phyloP scores from a whole-genome alignment of 2,329 filamentous ascomycete genomes.

The Tolypocladium album region DNA sequence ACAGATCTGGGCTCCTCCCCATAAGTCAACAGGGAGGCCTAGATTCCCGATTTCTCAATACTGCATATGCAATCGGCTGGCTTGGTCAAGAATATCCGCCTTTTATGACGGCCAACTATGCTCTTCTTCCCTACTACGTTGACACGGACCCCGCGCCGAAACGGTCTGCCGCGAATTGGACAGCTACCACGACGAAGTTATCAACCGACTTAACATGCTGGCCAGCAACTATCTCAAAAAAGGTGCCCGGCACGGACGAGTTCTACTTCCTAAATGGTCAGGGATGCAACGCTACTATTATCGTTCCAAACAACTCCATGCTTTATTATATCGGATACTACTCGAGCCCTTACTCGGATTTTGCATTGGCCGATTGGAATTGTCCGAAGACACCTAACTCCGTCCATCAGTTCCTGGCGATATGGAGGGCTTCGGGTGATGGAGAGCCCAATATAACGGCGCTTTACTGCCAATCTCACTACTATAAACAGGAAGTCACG shows the following conservation, averaged over 20 bases:
- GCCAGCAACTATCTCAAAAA: constrained; percentile 9
- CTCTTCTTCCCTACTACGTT: constrained; percentile 29
- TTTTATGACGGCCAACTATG: constrained; percentile 32
- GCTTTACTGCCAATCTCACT: constrained; percentile 31
- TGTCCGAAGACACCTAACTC: constrained; percentile 20
- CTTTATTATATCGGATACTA: constrained; percentile 36
- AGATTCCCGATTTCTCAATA: constrained; percentile 16
- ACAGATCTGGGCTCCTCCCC: constrained; percentile 5
- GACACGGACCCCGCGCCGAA: background rate
- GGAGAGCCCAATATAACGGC: constrained; percentile 16
- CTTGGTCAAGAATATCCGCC: constrained; percentile 30
- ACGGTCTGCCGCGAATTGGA: constrained; percentile 12
- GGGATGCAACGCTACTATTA: constrained; percentile 20
- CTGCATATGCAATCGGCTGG: constrained; percentile 33
- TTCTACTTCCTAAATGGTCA: constrained; percentile 22
- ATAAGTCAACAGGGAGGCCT: background rate
- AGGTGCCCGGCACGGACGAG: background rate
- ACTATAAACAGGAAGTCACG: constrained; percentile 32
- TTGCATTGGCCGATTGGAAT: background rate
- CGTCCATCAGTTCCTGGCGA: constrained; percentile 25
- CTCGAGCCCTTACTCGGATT: constrained; percentile 13
- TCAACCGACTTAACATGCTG: constrained; percentile 28
- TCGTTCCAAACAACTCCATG: constrained; percentile 6
- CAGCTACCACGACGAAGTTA: constrained; percentile 15
- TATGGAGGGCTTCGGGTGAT: constrained; percentile 6